These are phyloP conservation scores for Fusarium albidum DNA, from an alignment of 2,329 filamentous ascomycete species.

Conservation along the genomic window DNA sequence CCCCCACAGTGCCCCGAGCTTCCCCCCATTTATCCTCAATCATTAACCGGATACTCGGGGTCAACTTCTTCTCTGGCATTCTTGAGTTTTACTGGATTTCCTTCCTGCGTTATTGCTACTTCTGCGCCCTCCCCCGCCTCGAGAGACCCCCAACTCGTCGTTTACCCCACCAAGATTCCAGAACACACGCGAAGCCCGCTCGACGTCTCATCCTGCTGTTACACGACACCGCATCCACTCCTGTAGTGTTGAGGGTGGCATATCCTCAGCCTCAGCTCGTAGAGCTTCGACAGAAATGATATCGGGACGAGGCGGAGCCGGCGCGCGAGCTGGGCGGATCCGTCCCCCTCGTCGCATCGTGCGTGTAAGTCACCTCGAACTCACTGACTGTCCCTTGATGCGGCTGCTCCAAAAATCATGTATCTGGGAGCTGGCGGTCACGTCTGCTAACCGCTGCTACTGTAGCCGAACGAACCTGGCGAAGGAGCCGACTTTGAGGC, in stretches of 20 bases:
- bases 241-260: neutral
- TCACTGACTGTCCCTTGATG: too few relatives aligned
- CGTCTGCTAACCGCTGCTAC: conserved; percentile 34
- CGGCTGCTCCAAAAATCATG: neutral
- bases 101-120: neutral
- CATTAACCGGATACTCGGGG: conserved; percentile 23
- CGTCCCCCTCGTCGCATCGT: conserved; percentile 53
- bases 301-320: conserved; percentile 56
- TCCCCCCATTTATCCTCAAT: conserved; percentile 18
- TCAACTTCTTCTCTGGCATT: conserved; percentile 1
- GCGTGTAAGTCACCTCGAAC: conserved; percentile 46
- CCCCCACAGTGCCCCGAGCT: conserved; percentile 22
- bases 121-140: conserved; percentile 19
- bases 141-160: conserved; percentile 14
- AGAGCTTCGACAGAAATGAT: conserved; percentile 51
- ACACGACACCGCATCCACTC: neutral
- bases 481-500: conserved; percentile 83
- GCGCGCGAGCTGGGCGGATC: conserved; percentile 50
- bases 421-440: neutral
- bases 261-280: neutral
- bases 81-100: neutral
- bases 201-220: conserved; percentile 2
- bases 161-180: conserved; percentile 31
- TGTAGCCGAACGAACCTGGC: conserved; percentile 49
- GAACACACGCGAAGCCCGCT: conserved; percentile 8